Percentiles rank a stretch among this genome's conserved stretches.
Conservation (phyloP, 257 asterid genomes). For the Datura wrightii region DNA sequence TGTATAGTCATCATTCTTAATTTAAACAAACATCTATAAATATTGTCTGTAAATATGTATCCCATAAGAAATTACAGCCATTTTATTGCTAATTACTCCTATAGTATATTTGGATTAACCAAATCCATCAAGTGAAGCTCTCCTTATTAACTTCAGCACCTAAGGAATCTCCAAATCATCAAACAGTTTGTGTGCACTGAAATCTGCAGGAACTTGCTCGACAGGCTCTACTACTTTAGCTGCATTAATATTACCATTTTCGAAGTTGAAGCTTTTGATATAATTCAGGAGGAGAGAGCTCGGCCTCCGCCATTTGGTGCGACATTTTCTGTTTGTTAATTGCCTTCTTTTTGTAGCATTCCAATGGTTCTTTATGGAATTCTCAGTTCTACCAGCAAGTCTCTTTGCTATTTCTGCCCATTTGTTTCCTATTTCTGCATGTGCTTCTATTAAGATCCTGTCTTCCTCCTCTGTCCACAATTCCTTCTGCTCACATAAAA, state of each 20-base stretch:
- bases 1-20: neutral
- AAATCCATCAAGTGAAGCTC: slow-evolving; percentile 49
- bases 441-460: slow-evolving; percentile 63
- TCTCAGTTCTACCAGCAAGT: slow-evolving; percentile 77
- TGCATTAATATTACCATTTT: slow-evolving; percentile 36
- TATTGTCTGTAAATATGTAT: no score
- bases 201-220: slow-evolving; percentile 20
- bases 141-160: slow-evolving; percentile 47
- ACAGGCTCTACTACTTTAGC: neutral
- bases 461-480: slow-evolving; percentile 91
- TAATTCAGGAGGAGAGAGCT: slow-evolving; percentile 79
- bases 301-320: slow-evolving; percentile 78
- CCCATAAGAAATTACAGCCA: slow-evolving; percentile 12
- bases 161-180: slow-evolving; percentile 41
- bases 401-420: slow-evolving; percentile 81
- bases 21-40: neutral
- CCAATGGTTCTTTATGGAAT: slow-evolving; percentile 91
- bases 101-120: neutral
- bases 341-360: slow-evolving; percentile 89
- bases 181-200: slow-evolving; percentile 39
- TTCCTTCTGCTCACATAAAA: slow-evolving; percentile 61
- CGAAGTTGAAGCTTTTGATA: slow-evolving; percentile 64
- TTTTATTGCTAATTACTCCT: neutral
- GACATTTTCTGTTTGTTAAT: slow-evolving; percentile 64
- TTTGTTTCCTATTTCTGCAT: slow-evolving; percentile 28